These are phyloP conservation scores for Spathaspora boniae DNA, from an alignment of 805 yeast species.

Conservation along the genomic window DNA sequence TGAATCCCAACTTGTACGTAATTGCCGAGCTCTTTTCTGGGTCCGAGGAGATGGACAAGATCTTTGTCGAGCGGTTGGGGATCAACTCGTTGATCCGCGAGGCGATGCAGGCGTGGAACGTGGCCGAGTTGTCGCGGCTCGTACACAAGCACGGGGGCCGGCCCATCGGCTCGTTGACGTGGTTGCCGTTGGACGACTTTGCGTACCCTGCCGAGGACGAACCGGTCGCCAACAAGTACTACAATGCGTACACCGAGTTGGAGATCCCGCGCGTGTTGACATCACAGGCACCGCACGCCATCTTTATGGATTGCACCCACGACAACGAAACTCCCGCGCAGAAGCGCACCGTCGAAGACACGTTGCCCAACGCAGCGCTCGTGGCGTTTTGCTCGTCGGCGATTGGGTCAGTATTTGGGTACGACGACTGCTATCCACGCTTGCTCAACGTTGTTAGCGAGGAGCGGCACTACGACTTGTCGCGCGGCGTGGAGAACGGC, in stretches of 20 bases:
- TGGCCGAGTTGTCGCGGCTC: conserved; percentile 77
- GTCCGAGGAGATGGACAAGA: conserved; percentile 82
- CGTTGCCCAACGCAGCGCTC: conserved; percentile 90
- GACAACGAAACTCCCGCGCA: conserved; percentile 89
- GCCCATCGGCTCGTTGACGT: conserved; percentile 88
- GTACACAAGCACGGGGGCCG: conserved; percentile 93
- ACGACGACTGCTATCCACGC: conserved; percentile 86
- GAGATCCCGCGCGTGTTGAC: conserved; percentile 65
- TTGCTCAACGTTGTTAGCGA: conserved; percentile 80
- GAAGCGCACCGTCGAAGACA: conserved; percentile 89
- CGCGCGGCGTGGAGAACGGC: conserved; percentile 45
- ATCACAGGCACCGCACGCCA: conserved; percentile 81
- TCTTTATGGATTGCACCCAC: conserved; percentile 97
- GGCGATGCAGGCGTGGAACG: conserved; percentile 96
- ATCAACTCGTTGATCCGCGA: conserved; percentile 87
- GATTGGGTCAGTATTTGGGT: conserved; percentile 91
- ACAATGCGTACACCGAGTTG: conserved; percentile 52
- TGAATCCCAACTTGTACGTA: conserved; percentile 82
- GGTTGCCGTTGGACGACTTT: conserved; percentile 72
- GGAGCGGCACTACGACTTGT: conserved; percentile 54
- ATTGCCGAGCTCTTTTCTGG: conserved; percentile 96
- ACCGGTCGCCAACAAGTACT: conserved; percentile 22
- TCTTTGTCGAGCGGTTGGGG: conserved; percentile 88
- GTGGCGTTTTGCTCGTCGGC: conserved; percentile 93
- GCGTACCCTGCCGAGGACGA: conserved; percentile 59